phyloP scores from a whole-genome alignment of 768 basidiomycete species.

The Collybia nuda region DNA sequence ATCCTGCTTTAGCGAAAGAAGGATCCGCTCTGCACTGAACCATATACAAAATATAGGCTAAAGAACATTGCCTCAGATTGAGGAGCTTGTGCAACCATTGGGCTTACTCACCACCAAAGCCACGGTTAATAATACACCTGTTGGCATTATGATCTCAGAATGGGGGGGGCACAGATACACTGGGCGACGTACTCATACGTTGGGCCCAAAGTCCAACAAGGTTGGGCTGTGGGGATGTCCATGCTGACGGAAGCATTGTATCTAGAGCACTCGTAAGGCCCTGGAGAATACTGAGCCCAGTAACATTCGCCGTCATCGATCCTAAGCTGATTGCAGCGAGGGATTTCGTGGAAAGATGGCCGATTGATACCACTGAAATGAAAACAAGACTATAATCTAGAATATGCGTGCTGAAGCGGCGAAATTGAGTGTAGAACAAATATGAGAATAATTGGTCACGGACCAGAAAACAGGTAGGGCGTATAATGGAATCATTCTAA shows the following conservation, averaged over 20 bases:
- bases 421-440: not conserved
- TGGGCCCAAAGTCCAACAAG: constrained; percentile 92
- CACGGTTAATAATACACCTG: constrained; percentile 61
- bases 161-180: not conserved
- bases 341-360: constrained; percentile 85
- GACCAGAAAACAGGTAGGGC: constrained; percentile 71
- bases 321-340: constrained; percentile 80
- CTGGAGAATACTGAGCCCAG: constrained; percentile 76
- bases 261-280: constrained; percentile 86
- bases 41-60: constrained; percentile 67
- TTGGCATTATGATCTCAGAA: not conserved
- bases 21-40: constrained; percentile 78
- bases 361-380: constrained; percentile 81
- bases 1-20: constrained; percentile 76
- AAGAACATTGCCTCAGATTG: constrained; percentile 28
- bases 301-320: constrained; percentile 74
- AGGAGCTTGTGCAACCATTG: not conserved
- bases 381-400: constrained; percentile 87
- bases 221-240: constrained; percentile 85
- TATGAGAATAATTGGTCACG: constrained; percentile 17
- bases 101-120: constrained; percentile 49
- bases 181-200: constrained; percentile 65
- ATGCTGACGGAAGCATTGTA: constrained; percentile 91
- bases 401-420: constrained; percentile 58
- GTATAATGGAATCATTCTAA: constrained; percentile 55